These are phyloP conservation scores for Sideroxylon spinosum DNA, from an alignment of 179 eudicot genomes.

Conservation along the genomic window DNA sequence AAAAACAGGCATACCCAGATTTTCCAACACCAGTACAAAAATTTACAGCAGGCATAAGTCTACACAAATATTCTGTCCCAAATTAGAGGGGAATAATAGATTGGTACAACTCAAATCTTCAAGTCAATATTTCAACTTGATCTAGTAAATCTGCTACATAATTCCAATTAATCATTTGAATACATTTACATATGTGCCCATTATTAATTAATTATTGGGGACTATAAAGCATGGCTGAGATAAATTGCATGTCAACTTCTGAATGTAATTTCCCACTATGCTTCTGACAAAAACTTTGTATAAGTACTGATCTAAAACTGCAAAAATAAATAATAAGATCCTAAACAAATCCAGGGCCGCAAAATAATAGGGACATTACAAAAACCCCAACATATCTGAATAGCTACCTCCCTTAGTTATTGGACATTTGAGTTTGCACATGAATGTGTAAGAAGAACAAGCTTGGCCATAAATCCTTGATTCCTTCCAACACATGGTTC, in stretches of 20 bases:
- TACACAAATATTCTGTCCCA: no score
- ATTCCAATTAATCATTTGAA: no score
- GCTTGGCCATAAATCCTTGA: not conserved
- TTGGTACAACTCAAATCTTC: no score
- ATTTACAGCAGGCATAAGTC: no score
- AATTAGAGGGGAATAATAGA: no score
- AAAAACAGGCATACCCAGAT: no score
- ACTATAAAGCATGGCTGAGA: not conserved
- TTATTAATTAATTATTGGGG: not conserved
- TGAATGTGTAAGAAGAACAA: constrained; percentile 3
- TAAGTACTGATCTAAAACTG: not conserved
- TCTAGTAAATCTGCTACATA: no score
- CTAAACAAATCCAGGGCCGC: not conserved
- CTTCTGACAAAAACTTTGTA: constrained; percentile 5
- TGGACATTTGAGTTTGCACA: not conserved
- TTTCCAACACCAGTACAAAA: no score
- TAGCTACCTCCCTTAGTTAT: not conserved
- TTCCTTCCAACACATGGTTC: not conserved
- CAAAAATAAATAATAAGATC: not conserved
- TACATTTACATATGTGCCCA: no score
- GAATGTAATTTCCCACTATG: not conserved
- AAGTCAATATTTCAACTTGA: no score
- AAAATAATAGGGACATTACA: not conserved
- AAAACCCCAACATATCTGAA: not conserved
- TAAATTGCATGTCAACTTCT: not conserved